Conservation (phyloP, 768 basidiomycete genomes). For the Mycena metata region DNA sequence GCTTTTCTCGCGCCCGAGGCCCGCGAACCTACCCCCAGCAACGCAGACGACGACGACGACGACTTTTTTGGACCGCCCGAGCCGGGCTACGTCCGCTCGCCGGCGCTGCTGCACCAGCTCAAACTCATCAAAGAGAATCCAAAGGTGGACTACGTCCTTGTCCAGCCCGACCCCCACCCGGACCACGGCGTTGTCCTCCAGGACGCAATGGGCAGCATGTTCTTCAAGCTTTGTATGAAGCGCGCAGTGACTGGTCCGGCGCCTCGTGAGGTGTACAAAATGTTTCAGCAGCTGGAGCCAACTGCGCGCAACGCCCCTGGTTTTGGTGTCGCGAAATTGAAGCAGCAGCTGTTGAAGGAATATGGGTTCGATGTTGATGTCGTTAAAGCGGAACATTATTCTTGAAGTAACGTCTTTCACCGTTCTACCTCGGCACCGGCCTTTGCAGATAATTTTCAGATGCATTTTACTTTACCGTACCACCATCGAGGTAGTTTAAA, state of each 20-base stretch:
- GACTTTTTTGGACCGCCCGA: constrained; percentile 16
- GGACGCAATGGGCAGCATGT: constrained; percentile 25
- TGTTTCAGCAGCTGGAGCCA: constrained; percentile 33
- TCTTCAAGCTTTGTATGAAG: constrained; percentile 33
- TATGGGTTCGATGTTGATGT: constrained; percentile 37
- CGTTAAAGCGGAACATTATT: background rate
- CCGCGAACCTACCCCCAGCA: background rate
- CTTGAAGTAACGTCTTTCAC: no score
- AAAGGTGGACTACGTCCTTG: constrained; percentile 33
- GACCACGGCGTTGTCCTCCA: constrained; percentile 36
- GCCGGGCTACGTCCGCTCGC: constrained; percentile 38
- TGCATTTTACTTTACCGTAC: no score
- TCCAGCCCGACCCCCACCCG: constrained; percentile 26
- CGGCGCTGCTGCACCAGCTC: constrained; percentile 39
- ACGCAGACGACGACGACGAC: constrained; percentile 21
- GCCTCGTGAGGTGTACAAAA: constrained; percentile 32
- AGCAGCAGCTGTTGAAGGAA: constrained; percentile 37
- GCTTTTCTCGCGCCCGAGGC: constrained; percentile 19
- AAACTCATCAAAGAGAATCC: constrained; percentile 36
- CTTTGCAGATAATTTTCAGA: no score
- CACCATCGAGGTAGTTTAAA: no score
- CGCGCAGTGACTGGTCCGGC: constrained; percentile 26
- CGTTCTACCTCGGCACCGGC: no score
- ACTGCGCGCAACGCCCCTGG: constrained; percentile 27
- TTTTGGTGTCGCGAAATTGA: constrained; percentile 31